Percentiles rank a stretch among this genome's conserved stretches.
phyloP scores from a whole-genome alignment of 305 asterid genomes.

The Striga hermonthica region DNA sequence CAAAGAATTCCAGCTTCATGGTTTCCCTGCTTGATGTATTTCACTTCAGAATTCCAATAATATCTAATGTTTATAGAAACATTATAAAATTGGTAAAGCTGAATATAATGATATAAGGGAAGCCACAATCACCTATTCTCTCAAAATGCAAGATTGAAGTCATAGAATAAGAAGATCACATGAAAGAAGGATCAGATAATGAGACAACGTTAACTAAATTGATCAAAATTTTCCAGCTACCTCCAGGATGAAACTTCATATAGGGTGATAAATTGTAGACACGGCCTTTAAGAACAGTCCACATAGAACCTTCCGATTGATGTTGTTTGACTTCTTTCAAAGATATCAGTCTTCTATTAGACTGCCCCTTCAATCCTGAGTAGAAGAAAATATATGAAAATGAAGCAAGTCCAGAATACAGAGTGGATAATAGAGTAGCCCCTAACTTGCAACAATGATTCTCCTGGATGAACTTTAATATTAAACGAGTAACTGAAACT shows the following conservation, averaged over 20 bases:
- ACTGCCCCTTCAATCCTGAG: slow-evolving; percentile 72
- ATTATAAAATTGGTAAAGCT: too few relatives aligned
- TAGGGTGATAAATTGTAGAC: slow-evolving; percentile 84
- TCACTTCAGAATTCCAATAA: too few relatives aligned
- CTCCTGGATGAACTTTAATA: not conserved
- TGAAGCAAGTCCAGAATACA: not conserved
- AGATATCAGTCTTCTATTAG: slow-evolving; percentile 68
- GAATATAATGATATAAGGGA: not conserved
- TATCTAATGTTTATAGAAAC: too few relatives aligned
- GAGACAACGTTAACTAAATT: not conserved
- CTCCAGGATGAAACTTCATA: slow-evolving; percentile 99
- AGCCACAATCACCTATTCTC: not conserved
- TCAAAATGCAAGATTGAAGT: slow-evolving; percentile 1
- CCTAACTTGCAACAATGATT: not conserved
- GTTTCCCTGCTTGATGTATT: too few relatives aligned
- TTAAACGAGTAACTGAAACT: not conserved
- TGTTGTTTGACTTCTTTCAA: slow-evolving; percentile 75
- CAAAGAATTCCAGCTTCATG: too few relatives aligned
- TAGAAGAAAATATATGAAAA: slow-evolving; percentile 27
- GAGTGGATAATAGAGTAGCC: not conserved
- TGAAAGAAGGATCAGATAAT: slow-evolving; percentile 1
- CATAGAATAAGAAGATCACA: slow-evolving; percentile 3
- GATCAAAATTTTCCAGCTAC: slow-evolving; percentile 35
- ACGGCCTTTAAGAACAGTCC: slow-evolving; percentile 92
- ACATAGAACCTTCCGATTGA: slow-evolving; percentile 72